A percentile compares a stretch with the other conserved stretches of the same genome.
Conservation (phyloP, 208 protist genomes). For the Acanthamoeba divionensis region DNA sequence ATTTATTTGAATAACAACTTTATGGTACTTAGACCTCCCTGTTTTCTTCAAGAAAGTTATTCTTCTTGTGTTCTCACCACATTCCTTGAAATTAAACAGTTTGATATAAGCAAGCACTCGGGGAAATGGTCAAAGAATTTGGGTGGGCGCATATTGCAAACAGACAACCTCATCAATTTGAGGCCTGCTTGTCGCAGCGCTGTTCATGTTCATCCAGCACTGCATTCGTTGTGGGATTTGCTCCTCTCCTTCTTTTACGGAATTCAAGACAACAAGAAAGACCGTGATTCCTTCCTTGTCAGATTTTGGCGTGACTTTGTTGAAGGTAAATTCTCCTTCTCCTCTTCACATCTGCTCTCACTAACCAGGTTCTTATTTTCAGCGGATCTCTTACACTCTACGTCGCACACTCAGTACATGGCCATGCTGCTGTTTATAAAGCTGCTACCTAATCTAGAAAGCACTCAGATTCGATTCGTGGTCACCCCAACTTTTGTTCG, state of each 20-base stretch:
- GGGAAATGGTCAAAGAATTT: conserved; percentile 33
- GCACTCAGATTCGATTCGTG: no score
- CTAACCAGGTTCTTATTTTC: no score
- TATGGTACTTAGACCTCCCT: not conserved
- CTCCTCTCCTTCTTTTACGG: not conserved
- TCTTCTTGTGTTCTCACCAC: not conserved
- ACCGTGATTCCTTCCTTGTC: no score
- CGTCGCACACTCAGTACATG: no score
- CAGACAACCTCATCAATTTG: conserved; percentile 25
- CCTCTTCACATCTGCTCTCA: not conserved
- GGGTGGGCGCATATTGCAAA: not conserved
- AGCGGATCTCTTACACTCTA: no score
- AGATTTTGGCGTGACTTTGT: not conserved
- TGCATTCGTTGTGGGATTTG: conserved; percentile 12
- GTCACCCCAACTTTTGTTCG: no score
- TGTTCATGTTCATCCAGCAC: conserved; percentile 28
- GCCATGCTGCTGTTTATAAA: no score
- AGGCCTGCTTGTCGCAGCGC: not conserved
- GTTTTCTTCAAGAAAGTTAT: not conserved
- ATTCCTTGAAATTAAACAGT: not conserved
- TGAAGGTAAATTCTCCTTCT: not conserved
- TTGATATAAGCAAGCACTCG: conserved; percentile 1
- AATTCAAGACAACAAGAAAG: no score
- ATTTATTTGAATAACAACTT: conserved; percentile 24
- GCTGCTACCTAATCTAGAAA: no score